These are phyloP conservation scores for Aspergillus olivimuriae DNA, from an alignment of 495 filamentous ascomycete species.

Conservation along the genomic window DNA sequence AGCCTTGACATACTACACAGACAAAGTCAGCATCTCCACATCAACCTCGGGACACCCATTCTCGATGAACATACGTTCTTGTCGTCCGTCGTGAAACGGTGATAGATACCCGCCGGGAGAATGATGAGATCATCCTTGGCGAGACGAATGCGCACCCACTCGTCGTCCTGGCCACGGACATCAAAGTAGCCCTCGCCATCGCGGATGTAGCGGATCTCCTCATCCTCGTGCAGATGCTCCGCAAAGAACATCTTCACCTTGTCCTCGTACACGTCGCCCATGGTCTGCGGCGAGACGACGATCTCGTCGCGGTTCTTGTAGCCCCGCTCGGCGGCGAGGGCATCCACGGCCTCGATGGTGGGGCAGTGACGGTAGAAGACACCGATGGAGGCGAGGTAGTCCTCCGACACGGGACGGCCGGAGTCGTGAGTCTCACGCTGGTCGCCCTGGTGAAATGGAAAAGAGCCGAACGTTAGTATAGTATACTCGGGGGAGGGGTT, in stretches of 20 bases:
- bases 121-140: conserved; percentile 73
- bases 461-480: no score
- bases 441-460: no score
- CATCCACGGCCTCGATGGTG: conserved; percentile 57
- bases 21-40: neutral
- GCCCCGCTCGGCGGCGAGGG: conserved; percentile 62
- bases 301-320: conserved; percentile 97
- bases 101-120: conserved; percentile 93
- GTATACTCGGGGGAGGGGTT: no score
- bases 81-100: conserved; percentile 91
- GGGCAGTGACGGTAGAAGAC: conserved; percentile 70
- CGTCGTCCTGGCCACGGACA: conserved; percentile 62
- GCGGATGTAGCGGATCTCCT: conserved; percentile 96
- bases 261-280: conserved; percentile 75
- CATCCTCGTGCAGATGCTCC: conserved; percentile 96
- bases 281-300: conserved; percentile 75
- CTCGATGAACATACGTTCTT: conserved; percentile 66
- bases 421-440: conserved; percentile 89
- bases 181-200: conserved; percentile 93
- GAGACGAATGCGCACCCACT: conserved; percentile 81
- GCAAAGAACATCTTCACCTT: conserved; percentile 91
- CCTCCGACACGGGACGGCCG: conserved; percentile 52
- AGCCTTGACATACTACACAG: conserved; percentile 77
- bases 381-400: conserved; percentile 64
- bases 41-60: conserved; percentile 9